Percentiles rank a stretch among this genome's conserved stretches.
Conservation (phyloP, 116 monocot species). For the Thalassia testudinum region DNA sequence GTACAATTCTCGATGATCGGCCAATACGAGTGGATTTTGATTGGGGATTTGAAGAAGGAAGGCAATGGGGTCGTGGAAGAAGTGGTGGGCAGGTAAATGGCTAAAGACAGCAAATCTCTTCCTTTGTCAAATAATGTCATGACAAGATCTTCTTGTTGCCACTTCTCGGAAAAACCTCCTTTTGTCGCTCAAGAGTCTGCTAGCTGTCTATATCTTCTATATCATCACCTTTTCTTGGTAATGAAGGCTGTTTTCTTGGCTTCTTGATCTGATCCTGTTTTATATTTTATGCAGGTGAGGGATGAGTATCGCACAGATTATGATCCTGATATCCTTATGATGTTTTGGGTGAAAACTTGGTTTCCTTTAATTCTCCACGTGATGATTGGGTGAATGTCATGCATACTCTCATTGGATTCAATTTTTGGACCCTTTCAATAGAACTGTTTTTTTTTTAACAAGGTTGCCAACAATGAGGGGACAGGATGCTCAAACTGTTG, state of each 20-base stretch:
- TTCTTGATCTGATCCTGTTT: constrained; percentile 1
- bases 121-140: not conserved
- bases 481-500: too few species aligned
- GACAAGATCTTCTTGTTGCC: too few species aligned
- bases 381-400: too few species aligned
- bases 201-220: too few species aligned
- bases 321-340: constrained; percentile 99
- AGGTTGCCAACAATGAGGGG: too few species aligned
- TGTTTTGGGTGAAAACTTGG: too few species aligned
- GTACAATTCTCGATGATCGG: constrained; percentile 98
- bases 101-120: constrained; percentile 2
- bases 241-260: not conserved
- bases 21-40: constrained; percentile 98
- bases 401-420: too few species aligned
- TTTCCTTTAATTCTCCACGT: too few species aligned
- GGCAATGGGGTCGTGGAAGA: constrained; percentile 98
- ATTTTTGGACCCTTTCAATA: too few species aligned
- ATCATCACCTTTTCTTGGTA: not conserved
- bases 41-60: constrained; percentile 98
- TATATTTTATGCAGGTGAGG: constrained; percentile 46
- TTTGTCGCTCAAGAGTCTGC: too few species aligned
- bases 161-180: too few species aligned
- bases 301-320: constrained; percentile 99
- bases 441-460: too few species aligned
- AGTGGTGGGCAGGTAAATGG: constrained; percentile 86